Conservation (phyloP, 768 basidiomycete species). For the Asterophora parasitica region DNA sequence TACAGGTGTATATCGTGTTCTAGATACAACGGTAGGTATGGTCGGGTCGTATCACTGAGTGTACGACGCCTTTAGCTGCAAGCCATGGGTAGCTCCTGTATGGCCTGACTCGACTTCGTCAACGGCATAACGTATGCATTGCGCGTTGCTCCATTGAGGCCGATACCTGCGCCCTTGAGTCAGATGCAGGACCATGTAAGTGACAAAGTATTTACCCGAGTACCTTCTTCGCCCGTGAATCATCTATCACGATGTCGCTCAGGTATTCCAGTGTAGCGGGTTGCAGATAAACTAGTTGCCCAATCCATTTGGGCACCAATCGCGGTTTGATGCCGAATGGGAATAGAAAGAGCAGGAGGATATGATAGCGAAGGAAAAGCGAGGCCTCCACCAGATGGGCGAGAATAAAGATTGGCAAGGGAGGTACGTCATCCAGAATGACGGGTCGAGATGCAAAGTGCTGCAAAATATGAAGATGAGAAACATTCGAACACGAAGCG, state of each 20-base stretch:
- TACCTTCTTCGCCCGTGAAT: conserved; percentile 28
- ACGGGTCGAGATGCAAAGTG: conserved; percentile 25
- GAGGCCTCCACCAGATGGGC: conserved; percentile 28
- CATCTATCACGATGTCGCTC: conserved; percentile 26
- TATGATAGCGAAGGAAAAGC: conserved; percentile 27
- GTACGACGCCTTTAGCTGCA: conserved; percentile 11
- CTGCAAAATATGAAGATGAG: conserved; percentile 13
- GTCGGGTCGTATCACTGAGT: not conserved
- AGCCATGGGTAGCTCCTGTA: conserved; percentile 18
- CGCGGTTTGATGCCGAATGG: conserved; percentile 19
- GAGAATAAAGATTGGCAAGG: conserved; percentile 24
- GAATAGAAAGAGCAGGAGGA: conserved; percentile 11
- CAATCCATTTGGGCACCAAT: conserved; percentile 27
- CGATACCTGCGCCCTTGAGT: conserved; percentile 17
- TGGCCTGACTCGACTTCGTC: conserved; percentile 27
- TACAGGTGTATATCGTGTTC: not conserved
- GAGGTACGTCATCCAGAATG: conserved; percentile 23
- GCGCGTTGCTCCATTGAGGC: conserved; percentile 27
- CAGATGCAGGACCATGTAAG: not conserved
- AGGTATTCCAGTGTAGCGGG: conserved; percentile 28
- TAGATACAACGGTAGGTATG: not conserved
- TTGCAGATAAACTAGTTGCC: conserved; percentile 26
- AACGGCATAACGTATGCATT: conserved; percentile 28
- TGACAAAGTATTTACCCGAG: conserved; percentile 22
- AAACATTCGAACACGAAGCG: not conserved